Percentiles rank a stretch among this genome's conserved stretches.
phyloP scores from a whole-genome alignment of 257 asterid species.

The Solanum peruvianum region DNA sequence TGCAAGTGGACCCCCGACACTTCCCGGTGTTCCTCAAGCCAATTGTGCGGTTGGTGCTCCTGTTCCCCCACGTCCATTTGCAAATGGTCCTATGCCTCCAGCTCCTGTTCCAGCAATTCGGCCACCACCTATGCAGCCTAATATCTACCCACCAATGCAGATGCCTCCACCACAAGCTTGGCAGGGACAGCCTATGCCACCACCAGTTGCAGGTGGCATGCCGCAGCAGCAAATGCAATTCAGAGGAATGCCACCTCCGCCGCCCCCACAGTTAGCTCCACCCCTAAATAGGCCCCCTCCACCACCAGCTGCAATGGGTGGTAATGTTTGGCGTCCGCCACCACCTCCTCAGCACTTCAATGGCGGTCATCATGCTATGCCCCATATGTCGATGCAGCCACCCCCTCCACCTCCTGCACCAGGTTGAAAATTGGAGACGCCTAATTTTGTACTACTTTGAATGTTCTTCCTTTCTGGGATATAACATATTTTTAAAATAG shows the following conservation, averaged over 20 bases:
- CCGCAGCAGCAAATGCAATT: conserved; percentile 61
- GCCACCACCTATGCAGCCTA: conserved; percentile 48
- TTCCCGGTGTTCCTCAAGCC: conserved; percentile 38
- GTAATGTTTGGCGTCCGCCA: neutral
- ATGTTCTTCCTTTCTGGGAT: neutral
- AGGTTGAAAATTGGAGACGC: neutral
- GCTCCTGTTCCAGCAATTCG: conserved; percentile 41
- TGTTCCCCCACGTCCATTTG: conserved; percentile 64
- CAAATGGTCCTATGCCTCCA: conserved; percentile 58
- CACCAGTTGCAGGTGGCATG: conserved; percentile 26
- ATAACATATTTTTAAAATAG: neutral
- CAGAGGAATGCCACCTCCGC: conserved; percentile 73
- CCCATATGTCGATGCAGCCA: conserved; percentile 1
- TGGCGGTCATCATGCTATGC: conserved; percentile 1
- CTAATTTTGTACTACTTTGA: neutral
- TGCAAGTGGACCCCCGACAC: conserved; percentile 88
- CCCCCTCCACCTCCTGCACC: neutral
- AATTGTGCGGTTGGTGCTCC: conserved; percentile 40
- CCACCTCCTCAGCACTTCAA: neutral
- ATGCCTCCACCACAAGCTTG: conserved; percentile 49
- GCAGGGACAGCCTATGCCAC: conserved; percentile 75
- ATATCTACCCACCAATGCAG: conserved; percentile 45
- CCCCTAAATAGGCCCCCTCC: conserved; percentile 60
- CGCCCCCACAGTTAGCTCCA: conserved; percentile 49
- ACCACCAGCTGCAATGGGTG: conserved; percentile 48